Base-by-base conservation (phyloP, 768 basidiomycete genomes). In the Mycena haematopus region DNA sequence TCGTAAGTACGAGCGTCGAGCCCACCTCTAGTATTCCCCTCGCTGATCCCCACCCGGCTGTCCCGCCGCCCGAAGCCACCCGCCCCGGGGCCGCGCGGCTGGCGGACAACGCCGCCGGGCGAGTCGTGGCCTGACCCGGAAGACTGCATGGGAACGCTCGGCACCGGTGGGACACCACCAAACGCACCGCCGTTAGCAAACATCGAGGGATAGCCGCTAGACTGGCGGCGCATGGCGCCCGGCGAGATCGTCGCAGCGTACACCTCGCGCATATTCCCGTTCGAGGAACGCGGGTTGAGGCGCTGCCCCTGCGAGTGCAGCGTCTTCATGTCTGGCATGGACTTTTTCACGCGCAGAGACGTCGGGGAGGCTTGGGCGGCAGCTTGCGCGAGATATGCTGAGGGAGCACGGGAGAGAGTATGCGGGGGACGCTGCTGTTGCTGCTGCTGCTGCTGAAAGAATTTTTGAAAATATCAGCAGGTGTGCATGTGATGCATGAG, bases 271-370 rank as follows among this genome's bases (percentile, higher is more conserved):
- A 95, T 93, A 72, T 95, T 95, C 58, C 92, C 92, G 73, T 93
- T 95, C 50, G 92, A 95, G 19, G 92, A 83, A 63, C 92, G 90
- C 17, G 90, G 89, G 60, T 79, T 86, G 50, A 95, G 84, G 54
- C 92, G 89, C 35, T 91, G 92, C 1, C 89, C 88, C 69, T 89
- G 87, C 19, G 88, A 81, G 63, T 93, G 92, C 66, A 94, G 76
- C 17, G 90, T 90, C 78, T 93, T 93, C 87, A 98, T 88, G 76
- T 98, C 95, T 3, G 97, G 97, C 97, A 99, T 99, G 24, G 95
- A 96, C 78, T 97, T 97, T 82, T 99, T 99, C 75, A 90, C 87
- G 44, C 96, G 89, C 57, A 98, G 84, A 44, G 86, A 80, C 50
- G 79, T 82, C 67, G 76, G 80, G 67, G 79, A 78, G 60, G 76